Conservation (phyloP, 306 rosid species). For the Mucuna pruriens region DNA sequence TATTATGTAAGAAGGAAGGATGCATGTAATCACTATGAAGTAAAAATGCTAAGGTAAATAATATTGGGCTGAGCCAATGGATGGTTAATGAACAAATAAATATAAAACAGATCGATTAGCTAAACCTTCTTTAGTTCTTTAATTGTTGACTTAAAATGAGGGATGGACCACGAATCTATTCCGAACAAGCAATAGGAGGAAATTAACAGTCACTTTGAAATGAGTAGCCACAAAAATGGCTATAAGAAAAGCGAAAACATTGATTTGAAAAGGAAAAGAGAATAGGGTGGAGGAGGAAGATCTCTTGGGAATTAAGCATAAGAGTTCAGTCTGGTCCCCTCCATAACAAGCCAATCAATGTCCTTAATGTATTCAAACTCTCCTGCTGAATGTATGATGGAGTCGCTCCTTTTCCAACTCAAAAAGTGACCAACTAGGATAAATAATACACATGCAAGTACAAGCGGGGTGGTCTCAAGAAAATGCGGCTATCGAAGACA, state of each 20-base stretch:
- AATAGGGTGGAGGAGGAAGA: neutral
- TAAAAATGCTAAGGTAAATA: neutral
- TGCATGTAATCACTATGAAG: no score
- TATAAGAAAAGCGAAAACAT: neutral
- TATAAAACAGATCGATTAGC: neutral
- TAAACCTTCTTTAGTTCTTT: neutral
- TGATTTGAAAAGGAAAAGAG: slow-evolving; percentile 1
- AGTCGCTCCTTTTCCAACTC: slow-evolving; percentile 41
- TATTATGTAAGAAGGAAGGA: neutral
- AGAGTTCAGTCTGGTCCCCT: slow-evolving; percentile 52
- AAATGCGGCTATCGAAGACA: slow-evolving; percentile 36
- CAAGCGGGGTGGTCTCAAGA: slow-evolving; percentile 46
- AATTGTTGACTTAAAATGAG: slow-evolving; percentile 25
- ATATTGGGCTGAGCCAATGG: neutral
- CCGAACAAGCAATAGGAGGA: neutral
- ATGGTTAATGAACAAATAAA: neutral
- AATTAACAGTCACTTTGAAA: slow-evolving; percentile 3
- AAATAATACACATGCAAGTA: slow-evolving; percentile 36
- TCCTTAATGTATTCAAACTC: slow-evolving; percentile 30
- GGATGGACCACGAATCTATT: slow-evolving; percentile 36
- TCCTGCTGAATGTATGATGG: slow-evolving; percentile 35
- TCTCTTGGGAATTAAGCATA: slow-evolving; percentile 45
- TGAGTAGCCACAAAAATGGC: neutral
- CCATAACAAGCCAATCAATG: slow-evolving; percentile 47
- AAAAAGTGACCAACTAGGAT: slow-evolving; percentile 23